Base-by-base conservation (phyloP, 1,284 basidiomycete species). In the Ustilago crameri region DNA sequence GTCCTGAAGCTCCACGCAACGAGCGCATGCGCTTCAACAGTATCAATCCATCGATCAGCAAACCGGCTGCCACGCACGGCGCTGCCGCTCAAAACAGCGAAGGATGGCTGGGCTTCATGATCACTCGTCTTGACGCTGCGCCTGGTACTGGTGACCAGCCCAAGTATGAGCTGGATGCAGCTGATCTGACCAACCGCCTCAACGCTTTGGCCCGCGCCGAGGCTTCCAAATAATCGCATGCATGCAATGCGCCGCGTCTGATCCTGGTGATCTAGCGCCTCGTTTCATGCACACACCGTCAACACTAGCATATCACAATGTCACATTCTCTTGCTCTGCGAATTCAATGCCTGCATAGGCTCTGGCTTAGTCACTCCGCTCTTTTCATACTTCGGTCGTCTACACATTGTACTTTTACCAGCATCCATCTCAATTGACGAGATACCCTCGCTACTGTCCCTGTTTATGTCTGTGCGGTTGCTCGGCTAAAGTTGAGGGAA, bases 401-500 rank as follows among this genome's bases (percentile, higher is more conserved):
- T 38, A 34, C 22, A 37, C 40, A 59, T 41, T 61, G 58, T 61
- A 61, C 50, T 54, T 61, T 14, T 61, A 61, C 23, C 34, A 17
- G 49, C 46, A 48, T 48, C 22, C 46, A 35, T 48, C 32, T 42
- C 41, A 24, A 42, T 42, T 23, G 10, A 42, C 7, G 41, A 42
- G 20, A 49, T 34, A 38, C 47, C 30, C 27, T 22, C 27, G 22
- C 14, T 5, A 22, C 15, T 14, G n/a, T 22, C 20, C 24, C 32
- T 34, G 27, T 41, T 14, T 34, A 34, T 34, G 27, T 34, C 5
- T n/a, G n/a, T n/a, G n/a, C n/a, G n/a, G n/a, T n/a, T n/a, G n/a
- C n/a, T 41, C 30, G 22, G 10, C 23, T 61, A 76, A 3, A 74
- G 32, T 20, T 66, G 48, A 7, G 68, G 54, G 51, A 82, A 83